Conservation (phyloP, 1,284 basidiomycete genomes). For the Athelia sp. region DNA sequence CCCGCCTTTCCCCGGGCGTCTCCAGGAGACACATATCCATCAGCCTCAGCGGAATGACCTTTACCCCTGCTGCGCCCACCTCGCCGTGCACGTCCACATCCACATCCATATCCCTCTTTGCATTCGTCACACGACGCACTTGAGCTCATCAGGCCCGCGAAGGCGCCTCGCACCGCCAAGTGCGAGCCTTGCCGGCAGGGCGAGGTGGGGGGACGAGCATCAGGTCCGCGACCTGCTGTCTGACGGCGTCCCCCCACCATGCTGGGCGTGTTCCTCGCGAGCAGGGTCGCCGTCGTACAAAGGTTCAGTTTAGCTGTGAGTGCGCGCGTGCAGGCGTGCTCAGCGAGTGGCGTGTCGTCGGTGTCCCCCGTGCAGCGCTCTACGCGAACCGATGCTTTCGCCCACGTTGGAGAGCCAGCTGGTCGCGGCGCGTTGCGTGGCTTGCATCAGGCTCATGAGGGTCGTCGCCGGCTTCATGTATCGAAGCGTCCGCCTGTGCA, state of each 20-base stretch:
- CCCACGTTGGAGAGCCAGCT: conserved; percentile 40
- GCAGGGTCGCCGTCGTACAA: conserved; percentile 30
- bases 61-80: conserved; percentile 29
- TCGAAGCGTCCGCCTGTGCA: too few species aligned
- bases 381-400: not conserved
- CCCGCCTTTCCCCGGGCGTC: conserved; percentile 30
- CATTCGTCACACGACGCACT: conserved; percentile 15
- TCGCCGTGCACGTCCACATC: conserved; percentile 30
- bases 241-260: too few species aligned
- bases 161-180: conserved; percentile 56
- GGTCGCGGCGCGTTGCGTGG: conserved; percentile 45
- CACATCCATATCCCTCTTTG: conserved; percentile 33
- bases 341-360: too few species aligned
- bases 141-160: conserved; percentile 34
- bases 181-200: conserved; percentile 49
- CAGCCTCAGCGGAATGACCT: conserved; percentile 8
- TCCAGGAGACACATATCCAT: not conserved
- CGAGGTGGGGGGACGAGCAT: conserved; percentile 78
- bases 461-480: conserved; percentile 79
- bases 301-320: not conserved
- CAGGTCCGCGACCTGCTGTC: conserved; percentile 74
- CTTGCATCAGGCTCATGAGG: conserved; percentile 62
- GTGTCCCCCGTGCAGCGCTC: not conserved
- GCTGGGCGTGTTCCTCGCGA: too few species aligned
- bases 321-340: too few species aligned